Percentiles rank a stretch among this genome's conserved stretches.
Evolutionary conservation across 78 protist genomes (phyloP).

Genomic region (Speleostelium caveatum): DNA sequence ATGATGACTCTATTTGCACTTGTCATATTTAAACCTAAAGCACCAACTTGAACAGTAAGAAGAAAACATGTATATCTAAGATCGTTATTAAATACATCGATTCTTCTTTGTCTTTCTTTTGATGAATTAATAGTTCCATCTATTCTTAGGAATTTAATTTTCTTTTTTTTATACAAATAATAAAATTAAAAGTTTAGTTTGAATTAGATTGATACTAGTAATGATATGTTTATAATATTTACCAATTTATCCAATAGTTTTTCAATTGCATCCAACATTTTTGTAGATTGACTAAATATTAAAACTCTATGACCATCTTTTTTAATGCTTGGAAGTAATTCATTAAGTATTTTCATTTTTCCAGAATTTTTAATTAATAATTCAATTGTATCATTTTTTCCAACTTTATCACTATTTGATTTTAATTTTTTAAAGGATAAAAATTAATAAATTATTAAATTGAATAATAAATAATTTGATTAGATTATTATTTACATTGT

Average conservation of each 20-base stretch:
- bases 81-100: constrained; percentile 61
- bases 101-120: constrained; percentile 70
- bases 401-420: background rate
- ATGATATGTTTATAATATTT: background rate
- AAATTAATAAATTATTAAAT: too few species aligned
- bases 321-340: constrained; percentile 28
- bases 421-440: too few species aligned
- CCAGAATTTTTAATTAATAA: constrained; percentile 48
- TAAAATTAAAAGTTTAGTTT: background rate
- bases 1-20: constrained; percentile 82
- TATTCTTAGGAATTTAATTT: constrained; percentile 29
- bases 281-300: constrained; percentile 67
- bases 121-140: constrained; percentile 75
- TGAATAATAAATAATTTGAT: too few species aligned
- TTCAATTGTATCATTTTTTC: background rate
- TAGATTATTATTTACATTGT: constrained; percentile 30
- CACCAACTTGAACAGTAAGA: constrained; percentile 87
- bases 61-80: constrained; percentile 31
- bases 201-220: background rate
- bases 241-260: constrained; percentile 13
- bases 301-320: constrained; percentile 82
- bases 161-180: too few species aligned
- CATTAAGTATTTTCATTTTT: constrained; percentile 55
- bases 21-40: constrained; percentile 89
- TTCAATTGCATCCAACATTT: constrained; percentile 74